Evolutionary conservation across 1,139 yeast species (phyloP).

Genomic region (Blastobotrys persicus): DNA sequence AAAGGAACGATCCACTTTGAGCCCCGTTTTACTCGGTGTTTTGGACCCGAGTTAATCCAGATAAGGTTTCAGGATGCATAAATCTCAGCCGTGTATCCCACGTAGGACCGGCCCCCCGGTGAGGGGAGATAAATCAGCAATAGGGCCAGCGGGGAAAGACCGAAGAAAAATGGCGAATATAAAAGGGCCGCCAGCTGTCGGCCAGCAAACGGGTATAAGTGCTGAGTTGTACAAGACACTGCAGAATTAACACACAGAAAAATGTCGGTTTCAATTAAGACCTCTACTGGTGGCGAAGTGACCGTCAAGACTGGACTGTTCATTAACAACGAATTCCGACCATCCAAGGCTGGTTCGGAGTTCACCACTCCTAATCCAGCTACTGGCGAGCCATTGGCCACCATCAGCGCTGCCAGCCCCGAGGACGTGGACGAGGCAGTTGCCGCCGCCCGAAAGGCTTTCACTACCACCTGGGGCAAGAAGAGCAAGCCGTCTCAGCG

Average conservation of each 20-base stretch:
- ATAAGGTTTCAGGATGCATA: not conserved
- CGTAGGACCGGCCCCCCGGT: not conserved
- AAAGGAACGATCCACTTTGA: not conserved
- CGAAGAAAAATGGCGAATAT: not conserved
- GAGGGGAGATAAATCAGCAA: not conserved
- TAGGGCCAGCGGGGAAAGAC: not conserved
- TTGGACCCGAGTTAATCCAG: not conserved
- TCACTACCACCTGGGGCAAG: slow-evolving; percentile 41
- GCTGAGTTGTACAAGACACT: not conserved
- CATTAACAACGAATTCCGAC: slow-evolving; percentile 56
- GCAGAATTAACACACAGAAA: not conserved
- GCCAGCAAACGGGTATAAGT: not conserved
- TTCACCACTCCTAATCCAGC: slow-evolving; percentile 48
- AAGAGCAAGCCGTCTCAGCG: slow-evolving; percentile 49
- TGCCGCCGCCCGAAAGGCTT: slow-evolving; percentile 68
- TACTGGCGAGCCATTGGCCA: slow-evolving; percentile 64
- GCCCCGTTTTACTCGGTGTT: not conserved
- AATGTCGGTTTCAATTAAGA: slow-evolving; percentile 1
- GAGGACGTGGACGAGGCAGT: slow-evolving; percentile 80
- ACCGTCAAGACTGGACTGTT: slow-evolving; percentile 41
- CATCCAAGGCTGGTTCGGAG: slow-evolving; percentile 36
- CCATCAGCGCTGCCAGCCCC: slow-evolving; percentile 63
- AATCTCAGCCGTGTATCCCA: not conserved
- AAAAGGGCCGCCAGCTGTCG: not conserved
- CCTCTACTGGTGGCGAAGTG: not conserved